Evolutionary conservation across 768 basidiomycete species (phyloP), one percentile per base, ranked within the genome.

Genomic region (Boletus bicolor): DNA sequence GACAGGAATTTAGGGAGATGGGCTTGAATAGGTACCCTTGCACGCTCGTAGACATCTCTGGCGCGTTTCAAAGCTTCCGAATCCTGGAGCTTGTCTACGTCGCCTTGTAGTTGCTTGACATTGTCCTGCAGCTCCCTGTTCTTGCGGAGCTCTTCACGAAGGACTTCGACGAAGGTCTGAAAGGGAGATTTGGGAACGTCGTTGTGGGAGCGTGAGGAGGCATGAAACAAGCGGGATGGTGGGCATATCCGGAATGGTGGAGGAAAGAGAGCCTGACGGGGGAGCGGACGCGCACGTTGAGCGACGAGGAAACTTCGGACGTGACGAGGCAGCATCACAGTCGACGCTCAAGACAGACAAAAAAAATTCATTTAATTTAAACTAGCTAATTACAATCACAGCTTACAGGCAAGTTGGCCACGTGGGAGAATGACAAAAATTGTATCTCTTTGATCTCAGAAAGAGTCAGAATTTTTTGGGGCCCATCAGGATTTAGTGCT

Each of bases 11-110:
- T 39, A n/a, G 48, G 49, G 32, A 48, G 36, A 56, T 28, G 36
- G 42, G 32, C n/a, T 24, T 15, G 54, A 51, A 50, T 50, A 80
- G 84, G 58, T 68, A 98, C 95, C 75, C 96, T 82, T 8, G 96
- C 93, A 57, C 89, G 84, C 76, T 98, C 96, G 74, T 98, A 98
- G 55, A 91, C 85, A 49, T 91, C 93, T 69, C 82, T 83, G 2
- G 94, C 94, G 64, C 81, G 82, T 76, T 91, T 93, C 93, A 99
- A 87, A 14, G 94, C 89, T 68, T 96, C 93, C 51, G 92, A 93
- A 71, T 98, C 97, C 77, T 98, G 95, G 47, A 98, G 74, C 75
- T 97, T 97, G 75, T 93, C 91, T 37, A 97, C 96, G 72, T 98
- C 94, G 59, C 97, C 97, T 74, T 96, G 93, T 17, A 99, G 80